phyloP scores from a whole-genome alignment of 1,284 basidiomycete genomes.

The Papiliotrema terrestris region DNA sequence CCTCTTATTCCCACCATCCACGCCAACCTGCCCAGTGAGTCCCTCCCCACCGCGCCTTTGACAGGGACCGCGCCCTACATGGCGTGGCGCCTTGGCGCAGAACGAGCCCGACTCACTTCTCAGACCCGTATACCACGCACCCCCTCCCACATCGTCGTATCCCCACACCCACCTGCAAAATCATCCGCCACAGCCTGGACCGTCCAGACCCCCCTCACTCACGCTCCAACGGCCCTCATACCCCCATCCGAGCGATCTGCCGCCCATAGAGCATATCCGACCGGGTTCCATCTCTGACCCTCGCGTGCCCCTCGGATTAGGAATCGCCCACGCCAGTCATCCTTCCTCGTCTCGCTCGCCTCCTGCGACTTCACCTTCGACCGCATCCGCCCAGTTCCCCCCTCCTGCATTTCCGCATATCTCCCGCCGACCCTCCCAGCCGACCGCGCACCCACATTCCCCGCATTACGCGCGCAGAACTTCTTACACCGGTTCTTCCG shows the following conservation, averaged over 20 bases:
- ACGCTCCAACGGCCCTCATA: slow-evolving; percentile 1
- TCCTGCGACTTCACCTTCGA: background rate
- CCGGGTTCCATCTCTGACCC: background rate
- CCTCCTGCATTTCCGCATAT: background rate
- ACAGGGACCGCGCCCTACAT: background rate
- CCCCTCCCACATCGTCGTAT: background rate
- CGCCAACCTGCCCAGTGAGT: background rate
- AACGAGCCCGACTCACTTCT: too few relatives aligned
- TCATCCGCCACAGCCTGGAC: background rate
- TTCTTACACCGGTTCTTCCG: background rate
- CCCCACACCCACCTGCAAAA: background rate
- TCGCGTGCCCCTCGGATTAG: background rate
- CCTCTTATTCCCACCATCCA: background rate
- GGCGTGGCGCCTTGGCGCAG: background rate
- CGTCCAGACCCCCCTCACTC: background rate
- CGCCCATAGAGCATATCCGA: background rate
- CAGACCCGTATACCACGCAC: too few relatives aligned
- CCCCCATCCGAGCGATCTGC: background rate
- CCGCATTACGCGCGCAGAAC: too few relatives aligned
- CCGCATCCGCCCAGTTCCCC: background rate
- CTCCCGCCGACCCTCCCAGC: background rate
- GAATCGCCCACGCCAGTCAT: background rate
- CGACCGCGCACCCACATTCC: background rate
- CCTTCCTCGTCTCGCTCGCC: background rate
- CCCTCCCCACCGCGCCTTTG: background rate